Conservation (phyloP, 306 rosid species). For the Prosopis cineraria region DNA sequence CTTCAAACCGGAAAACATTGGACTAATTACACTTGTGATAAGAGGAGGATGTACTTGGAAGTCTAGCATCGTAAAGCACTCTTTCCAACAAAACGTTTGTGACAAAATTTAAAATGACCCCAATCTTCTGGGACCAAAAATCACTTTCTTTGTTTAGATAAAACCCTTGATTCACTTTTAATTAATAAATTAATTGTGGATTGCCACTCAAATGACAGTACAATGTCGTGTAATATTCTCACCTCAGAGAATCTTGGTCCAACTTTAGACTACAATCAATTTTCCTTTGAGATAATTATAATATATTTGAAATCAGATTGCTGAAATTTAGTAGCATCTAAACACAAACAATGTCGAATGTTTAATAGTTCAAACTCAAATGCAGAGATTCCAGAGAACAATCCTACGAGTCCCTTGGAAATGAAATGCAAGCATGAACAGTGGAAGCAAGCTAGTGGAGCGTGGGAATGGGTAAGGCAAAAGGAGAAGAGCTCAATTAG, state of each 20-base stretch:
- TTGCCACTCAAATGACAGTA: not conserved
- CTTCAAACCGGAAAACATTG: slow-evolving; percentile 5
- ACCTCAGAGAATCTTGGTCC: not conserved
- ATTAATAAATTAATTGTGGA: not conserved
- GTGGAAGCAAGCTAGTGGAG: not conserved
- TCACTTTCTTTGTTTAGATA: not conserved
- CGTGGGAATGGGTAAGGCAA: not conserved
- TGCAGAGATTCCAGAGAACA: not conserved
- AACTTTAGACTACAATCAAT: not conserved
- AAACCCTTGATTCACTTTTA: not conserved
- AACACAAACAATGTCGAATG: not conserved
- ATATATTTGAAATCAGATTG: not conserved
- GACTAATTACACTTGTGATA: slow-evolving; percentile 1
- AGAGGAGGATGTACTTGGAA: not conserved
- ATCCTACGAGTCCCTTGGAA: not conserved
- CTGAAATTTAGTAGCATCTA: not conserved
- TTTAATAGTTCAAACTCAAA: not conserved
- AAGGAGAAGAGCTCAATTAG: not conserved
- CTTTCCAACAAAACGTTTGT: too few relatives aligned
- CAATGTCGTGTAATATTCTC: not conserved
- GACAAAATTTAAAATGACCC: too few relatives aligned
- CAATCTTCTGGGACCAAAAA: too few relatives aligned
- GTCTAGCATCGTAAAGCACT: slow-evolving; percentile 2
- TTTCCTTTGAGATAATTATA: not conserved
- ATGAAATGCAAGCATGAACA: not conserved